phyloP scores from a whole-genome alignment of 2,329 filamentous ascomycete genomes.

The Coccinonectria pachysandricola region DNA sequence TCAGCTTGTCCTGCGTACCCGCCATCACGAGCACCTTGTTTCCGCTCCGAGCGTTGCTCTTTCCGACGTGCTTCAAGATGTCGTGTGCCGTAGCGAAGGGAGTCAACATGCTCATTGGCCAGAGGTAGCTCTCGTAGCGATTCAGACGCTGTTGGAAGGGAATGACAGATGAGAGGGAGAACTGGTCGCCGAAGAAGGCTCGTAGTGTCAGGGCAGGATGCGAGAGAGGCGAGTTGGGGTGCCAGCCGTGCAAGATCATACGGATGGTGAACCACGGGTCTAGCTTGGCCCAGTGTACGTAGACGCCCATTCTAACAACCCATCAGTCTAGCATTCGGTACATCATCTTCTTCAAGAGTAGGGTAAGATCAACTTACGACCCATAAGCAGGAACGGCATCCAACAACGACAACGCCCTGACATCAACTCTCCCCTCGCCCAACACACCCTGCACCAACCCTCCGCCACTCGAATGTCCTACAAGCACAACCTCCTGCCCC shows the following conservation, averaged over 20 bases:
- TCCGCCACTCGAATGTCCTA: slow-evolving; percentile 42
- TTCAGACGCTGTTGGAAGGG: slow-evolving; percentile 33
- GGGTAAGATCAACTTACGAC: slow-evolving; percentile 18
- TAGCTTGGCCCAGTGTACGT: slow-evolving; percentile 34
- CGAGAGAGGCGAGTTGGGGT: slow-evolving; percentile 41
- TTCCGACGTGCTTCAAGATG: slow-evolving; percentile 28
- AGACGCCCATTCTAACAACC: slow-evolving; percentile 35
- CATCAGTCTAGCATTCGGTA: no score
- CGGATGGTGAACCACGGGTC: slow-evolving; percentile 39
- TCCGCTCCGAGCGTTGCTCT: slow-evolving; percentile 7
- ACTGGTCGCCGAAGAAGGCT: slow-evolving; percentile 39
- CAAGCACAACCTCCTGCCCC: slow-evolving; percentile 28
- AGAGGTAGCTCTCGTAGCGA: slow-evolving; percentile 42
- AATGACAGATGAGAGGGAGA: slow-evolving; percentile 28
- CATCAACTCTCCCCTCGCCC: slow-evolving; percentile 27
- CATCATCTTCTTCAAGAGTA: no score
- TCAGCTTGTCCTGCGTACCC: slow-evolving; percentile 30
- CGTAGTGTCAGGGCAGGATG: slow-evolving; percentile 36
- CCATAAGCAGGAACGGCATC: slow-evolving; percentile 36
- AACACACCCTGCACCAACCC: slow-evolving; percentile 40
- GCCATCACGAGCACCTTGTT: slow-evolving; percentile 29
- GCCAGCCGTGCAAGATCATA: slow-evolving; percentile 34
- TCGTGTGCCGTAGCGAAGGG: slow-evolving; percentile 31
- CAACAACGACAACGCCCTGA: slow-evolving; percentile 35
- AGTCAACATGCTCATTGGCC: slow-evolving; percentile 38